Conservation (phyloP, 352 stramenopile genomes). For the Phytophthora macrochlamydospora region DNA sequence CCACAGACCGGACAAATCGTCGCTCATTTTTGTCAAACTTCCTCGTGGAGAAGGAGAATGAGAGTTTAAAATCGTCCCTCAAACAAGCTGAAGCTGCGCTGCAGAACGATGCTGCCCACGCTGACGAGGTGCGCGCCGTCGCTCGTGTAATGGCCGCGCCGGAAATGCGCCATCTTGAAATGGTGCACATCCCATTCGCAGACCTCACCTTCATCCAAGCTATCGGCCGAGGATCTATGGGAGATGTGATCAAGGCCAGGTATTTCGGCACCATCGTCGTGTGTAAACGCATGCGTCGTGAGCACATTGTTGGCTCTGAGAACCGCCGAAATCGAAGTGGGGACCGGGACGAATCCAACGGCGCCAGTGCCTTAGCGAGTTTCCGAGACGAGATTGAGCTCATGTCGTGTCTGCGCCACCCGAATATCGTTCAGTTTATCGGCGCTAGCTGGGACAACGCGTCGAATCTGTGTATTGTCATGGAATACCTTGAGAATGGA, state of each 20-base stretch:
- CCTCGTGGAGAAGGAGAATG: slow-evolving; percentile 87
- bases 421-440: slow-evolving; percentile 91
- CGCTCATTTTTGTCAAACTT: slow-evolving; percentile 85
- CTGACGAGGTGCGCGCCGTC: slow-evolving; percentile 77
- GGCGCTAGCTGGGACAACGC: slow-evolving; percentile 89
- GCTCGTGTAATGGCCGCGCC: slow-evolving; percentile 66
- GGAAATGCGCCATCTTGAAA: slow-evolving; percentile 78
- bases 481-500: slow-evolving; percentile 91
- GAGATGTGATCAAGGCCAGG: slow-evolving; percentile 89
- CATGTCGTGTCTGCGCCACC: slow-evolving; percentile 85
- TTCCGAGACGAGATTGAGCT: slow-evolving; percentile 89
- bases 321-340: slow-evolving; percentile 19
- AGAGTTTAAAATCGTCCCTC: slow-evolving; percentile 77
- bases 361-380: slow-evolving; percentile 55
- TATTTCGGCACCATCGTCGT: slow-evolving; percentile 90
- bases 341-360: slow-evolving; percentile 20
- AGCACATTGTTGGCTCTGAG: slow-evolving; percentile 69
- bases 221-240: slow-evolving; percentile 81
- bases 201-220: slow-evolving; percentile 84
- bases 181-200: slow-evolving; percentile 83
- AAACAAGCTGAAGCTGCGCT: slow-evolving; percentile 82
- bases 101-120: slow-evolving; percentile 77
- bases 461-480: slow-evolving; percentile 89
- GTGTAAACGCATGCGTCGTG: slow-evolving; percentile 87
- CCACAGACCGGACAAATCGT: slow-evolving; percentile 78